Evolutionary conservation across 2,329 filamentous ascomycete genomes (phyloP).

Genomic region (Pseudocercospora fuligena): DNA sequence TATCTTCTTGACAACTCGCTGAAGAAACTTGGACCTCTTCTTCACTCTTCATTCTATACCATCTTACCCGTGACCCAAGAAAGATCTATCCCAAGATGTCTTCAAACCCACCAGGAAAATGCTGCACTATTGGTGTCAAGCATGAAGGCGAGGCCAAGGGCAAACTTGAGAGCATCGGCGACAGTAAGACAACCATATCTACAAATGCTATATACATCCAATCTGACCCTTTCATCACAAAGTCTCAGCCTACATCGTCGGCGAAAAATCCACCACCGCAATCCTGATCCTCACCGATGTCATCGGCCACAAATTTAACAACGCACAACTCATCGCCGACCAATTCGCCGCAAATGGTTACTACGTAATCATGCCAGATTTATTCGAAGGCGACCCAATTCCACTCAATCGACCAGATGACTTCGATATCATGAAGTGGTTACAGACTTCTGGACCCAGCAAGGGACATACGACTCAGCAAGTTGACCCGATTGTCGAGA

Average conservation of each 20-base stretch:
- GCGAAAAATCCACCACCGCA: slow-evolving; percentile 59
- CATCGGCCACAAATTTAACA: slow-evolving; percentile 61
- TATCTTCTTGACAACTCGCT: not conserved
- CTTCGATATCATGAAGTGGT: slow-evolving; percentile 58
- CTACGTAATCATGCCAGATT: slow-evolving; percentile 69
- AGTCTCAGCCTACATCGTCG: slow-evolving; percentile 62
- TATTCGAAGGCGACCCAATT: slow-evolving; percentile 70
- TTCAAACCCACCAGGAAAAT: slow-evolving; percentile 42
- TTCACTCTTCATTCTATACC: not conserved
- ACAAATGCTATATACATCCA: not conserved
- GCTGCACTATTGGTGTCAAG: slow-evolving; percentile 46
- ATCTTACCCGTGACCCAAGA: too few species aligned
- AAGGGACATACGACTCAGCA: slow-evolving; percentile 47
- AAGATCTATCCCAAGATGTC: slow-evolving; percentile 36
- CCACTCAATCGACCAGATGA: slow-evolving; percentile 57
- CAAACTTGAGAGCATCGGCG: slow-evolving; percentile 41
- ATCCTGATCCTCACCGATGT: slow-evolving; percentile 64
- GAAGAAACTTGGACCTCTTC: not conserved
- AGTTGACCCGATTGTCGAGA: slow-evolving; percentile 60
- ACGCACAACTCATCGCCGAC: slow-evolving; percentile 68
- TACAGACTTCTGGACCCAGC: slow-evolving; percentile 42
- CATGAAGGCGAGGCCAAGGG: slow-evolving; percentile 43
- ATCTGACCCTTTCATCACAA: not conserved
- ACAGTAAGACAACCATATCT: slow-evolving; percentile 33
- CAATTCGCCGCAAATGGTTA: slow-evolving; percentile 76